These are phyloP conservation scores for Cladorrhinum sp. DNA, from an alignment of 2,329 filamentous ascomycete genomes.

Conservation along the genomic window DNA sequence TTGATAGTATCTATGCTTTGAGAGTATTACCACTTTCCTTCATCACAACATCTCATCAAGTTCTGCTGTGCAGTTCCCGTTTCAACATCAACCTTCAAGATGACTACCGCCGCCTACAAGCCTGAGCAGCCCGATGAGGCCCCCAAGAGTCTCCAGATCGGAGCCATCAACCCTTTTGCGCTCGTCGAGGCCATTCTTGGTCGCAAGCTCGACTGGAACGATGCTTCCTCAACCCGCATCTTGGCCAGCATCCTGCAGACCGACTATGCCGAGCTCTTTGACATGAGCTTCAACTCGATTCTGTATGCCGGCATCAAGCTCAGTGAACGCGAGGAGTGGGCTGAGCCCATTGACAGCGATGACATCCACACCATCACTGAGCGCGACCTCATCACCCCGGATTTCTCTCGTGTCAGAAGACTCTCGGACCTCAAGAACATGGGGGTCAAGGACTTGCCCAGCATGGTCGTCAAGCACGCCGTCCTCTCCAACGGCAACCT, in stretches of 20 bases:
- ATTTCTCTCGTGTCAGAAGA: too few species aligned
- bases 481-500: too few species aligned
- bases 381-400: too few species aligned
- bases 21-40: not conserved
- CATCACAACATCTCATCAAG: not conserved
- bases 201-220: constrained; percentile 39
- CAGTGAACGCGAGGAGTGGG: constrained; percentile 40
- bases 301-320: constrained; percentile 42
- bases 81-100: not conserved
- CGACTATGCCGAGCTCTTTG: constrained; percentile 47
- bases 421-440: too few species aligned
- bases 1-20: not conserved
- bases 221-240: constrained; percentile 31
- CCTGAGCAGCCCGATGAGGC: constrained; percentile 33
- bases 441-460: too few species aligned
- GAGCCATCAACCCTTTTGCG: constrained; percentile 44
- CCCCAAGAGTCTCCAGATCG: constrained; percentile 39
- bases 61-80: not conserved
- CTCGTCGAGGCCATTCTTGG: constrained; percentile 43
- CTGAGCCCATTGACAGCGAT: too few species aligned
- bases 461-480: too few species aligned
- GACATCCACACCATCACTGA: too few species aligned
- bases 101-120: constrained; percentile 15
- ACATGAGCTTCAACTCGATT: constrained; percentile 42
- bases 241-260: constrained; percentile 44